Base-by-base conservation (phyloP, 495 filamentous ascomycete genomes). In the Aspergillus biplanus region DNA sequence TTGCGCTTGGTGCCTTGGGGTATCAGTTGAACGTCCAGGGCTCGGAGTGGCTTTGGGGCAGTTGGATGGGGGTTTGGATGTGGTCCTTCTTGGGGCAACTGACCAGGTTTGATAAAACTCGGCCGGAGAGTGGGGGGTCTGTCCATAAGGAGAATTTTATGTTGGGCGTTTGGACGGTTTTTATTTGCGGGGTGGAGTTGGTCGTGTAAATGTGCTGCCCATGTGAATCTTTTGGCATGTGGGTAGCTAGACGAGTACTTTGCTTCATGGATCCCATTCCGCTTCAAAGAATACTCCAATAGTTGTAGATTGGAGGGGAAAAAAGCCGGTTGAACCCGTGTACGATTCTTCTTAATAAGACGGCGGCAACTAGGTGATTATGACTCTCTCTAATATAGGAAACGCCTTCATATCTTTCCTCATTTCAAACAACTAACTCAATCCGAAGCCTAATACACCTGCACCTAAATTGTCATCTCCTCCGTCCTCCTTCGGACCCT, bases 51-150 rank as follows among this genome's bases (percentile, higher is more conserved):
- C 56, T 64, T 44, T 64, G 62, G 62, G 21, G 46, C 33, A 54
- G 47, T 15, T 64, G 62, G 62, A 59, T 64, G 62, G 32, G 44
- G n/a, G 56, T 64, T 34, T 64, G 62, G 62, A 7, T 7, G 5
- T 35, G 35, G 27, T 44, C 56, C 27, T 35, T 59, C 18, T 7
- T 44, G 15, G 42, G 37, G 3, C 62, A 64, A 33, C 9, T 59
- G 18, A 15, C 27, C 16, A 50, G 42, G 32, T 64, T 64, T 50
- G 55, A 59, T 64, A 21, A 34, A 34, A 47, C 4, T 21, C 54
- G 33, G 42, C 56, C 56, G 15, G 65, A 67, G 46, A 62, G 34
- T 42, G 53, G 53, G 34, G 53, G 53, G 16, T n/a, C 33, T 33
- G 4, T 56, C 12, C 53, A 56, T 56, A 39, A 21, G 53, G 53